Base-by-base conservation (phyloP, 2,329 filamentous ascomycete species). In the Botrytis squamosa region DNA sequence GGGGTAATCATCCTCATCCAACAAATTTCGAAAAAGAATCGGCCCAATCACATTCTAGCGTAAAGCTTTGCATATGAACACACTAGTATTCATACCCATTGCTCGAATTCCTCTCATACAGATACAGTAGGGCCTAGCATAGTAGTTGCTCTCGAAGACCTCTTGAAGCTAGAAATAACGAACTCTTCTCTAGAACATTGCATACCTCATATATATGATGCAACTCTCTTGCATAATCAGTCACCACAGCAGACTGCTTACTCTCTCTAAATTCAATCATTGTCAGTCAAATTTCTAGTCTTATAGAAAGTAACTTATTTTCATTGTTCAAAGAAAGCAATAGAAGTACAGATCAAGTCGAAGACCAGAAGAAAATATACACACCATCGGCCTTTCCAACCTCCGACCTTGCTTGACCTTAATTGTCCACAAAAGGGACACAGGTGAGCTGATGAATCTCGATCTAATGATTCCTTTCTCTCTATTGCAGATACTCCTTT, bases 141-240 rank as follows among this genome's bases (percentile, higher is more conserved):
- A 55, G 36, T 29, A 9, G 22, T 10, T 68, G 49, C 25, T 3
- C 25, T 29, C n/a, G 25, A 16, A 49, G 4, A 66, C 29, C 42
- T 33, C 42, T 4, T 40, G 49, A 55, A 68, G 16, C 10, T n/a
- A 29, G 4, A 33, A n/a, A 68, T 36, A 49, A 49, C 14, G 22
- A 29, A 10, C 25, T 12, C 22, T n/a, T 10, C 16, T 1, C 22
- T n/a, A 40, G 8, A 40, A 55, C 36, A 42, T 40, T 22, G 25
- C 66, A 42, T 68, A 68, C 66, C 66, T 68, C 49, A 42, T 57
- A 42, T 25, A 42, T 57, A 57, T 42, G 36, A 22, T 68, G 49
- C n/a, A 68, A 42, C 49, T 36, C 36, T 52, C 16, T 57, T 42
- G 12, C 36, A 42, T 42, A 20, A 57, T 36, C 66, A 22, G 4